A percentile compares a stretch with the other conserved stretches of the same genome.
Conservation (phyloP, 345 rosid species). For the Arabis alpina region DNA sequence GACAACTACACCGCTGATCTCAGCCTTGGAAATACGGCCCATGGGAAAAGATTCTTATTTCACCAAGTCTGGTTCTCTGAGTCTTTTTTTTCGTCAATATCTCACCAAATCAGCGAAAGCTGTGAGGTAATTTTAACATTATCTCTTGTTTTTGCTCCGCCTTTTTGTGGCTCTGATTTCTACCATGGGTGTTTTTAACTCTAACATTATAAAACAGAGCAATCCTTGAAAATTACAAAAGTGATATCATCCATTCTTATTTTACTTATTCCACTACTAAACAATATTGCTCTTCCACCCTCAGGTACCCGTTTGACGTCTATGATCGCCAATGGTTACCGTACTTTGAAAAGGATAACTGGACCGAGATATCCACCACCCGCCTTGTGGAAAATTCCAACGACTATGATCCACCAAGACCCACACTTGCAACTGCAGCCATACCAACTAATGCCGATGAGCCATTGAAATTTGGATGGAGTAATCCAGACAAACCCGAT, state of each 20-base stretch:
- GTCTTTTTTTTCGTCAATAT: neutral
- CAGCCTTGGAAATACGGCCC: slow-evolving; percentile 49
- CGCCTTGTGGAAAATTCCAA: neutral
- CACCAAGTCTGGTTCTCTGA: slow-evolving; percentile 27
- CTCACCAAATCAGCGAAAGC: neutral
- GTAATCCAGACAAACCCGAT: neutral
- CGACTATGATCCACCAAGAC: neutral
- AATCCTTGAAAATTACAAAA: neutral
- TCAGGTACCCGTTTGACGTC: slow-evolving; percentile 46
- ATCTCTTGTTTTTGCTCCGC: neutral
- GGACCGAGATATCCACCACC: slow-evolving; percentile 19
- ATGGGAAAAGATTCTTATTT: slow-evolving; percentile 4
- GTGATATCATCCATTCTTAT: neutral
- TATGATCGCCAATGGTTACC: slow-evolving; percentile 43
- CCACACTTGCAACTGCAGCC: slow-evolving; percentile 4
- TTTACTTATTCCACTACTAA: neutral
- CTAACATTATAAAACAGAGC: neutral
- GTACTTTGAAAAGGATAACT: neutral
- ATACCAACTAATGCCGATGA: slow-evolving; percentile 27
- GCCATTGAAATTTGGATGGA: neutral
- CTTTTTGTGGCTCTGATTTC: neutral
- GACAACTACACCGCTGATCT: slow-evolving; percentile 45
- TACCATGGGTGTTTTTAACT: no score
- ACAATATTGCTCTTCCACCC: neutral
- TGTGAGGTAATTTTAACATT: neutral